phyloP scores from a whole-genome alignment of 371 early-diverging fungal species.

The Fennellomyces sp. region DNA sequence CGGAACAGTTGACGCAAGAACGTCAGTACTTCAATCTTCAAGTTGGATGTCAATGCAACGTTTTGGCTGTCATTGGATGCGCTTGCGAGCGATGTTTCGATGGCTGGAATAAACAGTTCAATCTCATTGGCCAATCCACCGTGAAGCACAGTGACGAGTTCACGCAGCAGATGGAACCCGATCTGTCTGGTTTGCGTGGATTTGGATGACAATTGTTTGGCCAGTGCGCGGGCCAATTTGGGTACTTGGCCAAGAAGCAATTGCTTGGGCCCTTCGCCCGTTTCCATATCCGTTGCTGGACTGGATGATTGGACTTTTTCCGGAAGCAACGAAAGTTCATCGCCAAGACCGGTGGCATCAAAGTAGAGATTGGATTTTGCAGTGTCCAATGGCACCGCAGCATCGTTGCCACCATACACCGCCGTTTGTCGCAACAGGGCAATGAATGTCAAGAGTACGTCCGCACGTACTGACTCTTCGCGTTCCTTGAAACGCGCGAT shows the following conservation, averaged over 20 bases:
- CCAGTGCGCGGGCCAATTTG: constrained; percentile 63
- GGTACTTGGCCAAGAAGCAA: constrained; percentile 63
- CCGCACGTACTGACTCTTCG: constrained; percentile 90
- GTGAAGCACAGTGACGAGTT: constrained; percentile 70
- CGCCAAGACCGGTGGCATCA: constrained; percentile 24
- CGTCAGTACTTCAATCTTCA: constrained; percentile 82
- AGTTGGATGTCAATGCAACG: constrained; percentile 72
- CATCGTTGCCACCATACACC: constrained; percentile 42
- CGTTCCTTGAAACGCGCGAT: constrained; percentile 87
- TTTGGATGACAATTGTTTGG: constrained; percentile 74
- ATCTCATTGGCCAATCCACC: constrained; percentile 74
- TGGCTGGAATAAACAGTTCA: constrained; percentile 71
- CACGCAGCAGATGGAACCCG: constrained; percentile 75
- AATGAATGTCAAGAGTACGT: constrained; percentile 80
- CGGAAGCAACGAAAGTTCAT: constrained; percentile 11
- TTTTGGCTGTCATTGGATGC: constrained; percentile 52
- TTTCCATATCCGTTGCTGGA: constrained; percentile 21
- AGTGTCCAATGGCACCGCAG: not conserved
- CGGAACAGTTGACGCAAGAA: constrained; percentile 75
- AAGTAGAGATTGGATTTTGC: constrained; percentile 17
- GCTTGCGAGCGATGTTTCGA: constrained; percentile 66
- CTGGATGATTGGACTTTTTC: constrained; percentile 3
- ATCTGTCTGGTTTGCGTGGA: constrained; percentile 78
- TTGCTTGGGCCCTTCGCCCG: constrained; percentile 48
- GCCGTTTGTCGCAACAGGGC: constrained; percentile 75